These are phyloP conservation scores for Phylloporus sp. DNA, from an alignment of 1,284 basidiomycete genomes.

Conservation along the genomic window DNA sequence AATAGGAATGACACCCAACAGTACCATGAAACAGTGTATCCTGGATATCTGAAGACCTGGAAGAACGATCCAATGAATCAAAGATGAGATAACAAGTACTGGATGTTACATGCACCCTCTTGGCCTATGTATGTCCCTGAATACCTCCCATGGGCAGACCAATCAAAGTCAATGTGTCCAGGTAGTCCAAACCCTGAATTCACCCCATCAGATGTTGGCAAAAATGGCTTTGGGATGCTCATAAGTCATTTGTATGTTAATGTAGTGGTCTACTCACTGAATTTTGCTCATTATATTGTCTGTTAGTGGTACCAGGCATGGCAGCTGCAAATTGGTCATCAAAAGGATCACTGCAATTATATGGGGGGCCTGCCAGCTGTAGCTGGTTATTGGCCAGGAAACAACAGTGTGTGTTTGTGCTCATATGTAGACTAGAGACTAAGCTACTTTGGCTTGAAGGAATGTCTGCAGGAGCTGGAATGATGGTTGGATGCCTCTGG, in stretches of 20 bases:
- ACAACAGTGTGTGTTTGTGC: background rate
- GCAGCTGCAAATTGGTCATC: background rate
- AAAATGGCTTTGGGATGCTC: background rate
- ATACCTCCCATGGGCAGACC: too few relatives aligned
- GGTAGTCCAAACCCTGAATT: background rate
- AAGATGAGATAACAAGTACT: too few relatives aligned
- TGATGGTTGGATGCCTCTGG: background rate
- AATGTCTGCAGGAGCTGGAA: background rate
- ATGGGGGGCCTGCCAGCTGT: background rate
- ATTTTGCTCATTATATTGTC: background rate
- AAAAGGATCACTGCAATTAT: background rate
- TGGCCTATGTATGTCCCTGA: too few relatives aligned
- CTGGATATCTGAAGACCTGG: too few relatives aligned
- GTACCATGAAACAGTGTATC: too few relatives aligned
- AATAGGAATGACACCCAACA: too few relatives aligned
- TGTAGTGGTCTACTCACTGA: background rate
- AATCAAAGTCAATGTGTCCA: too few relatives aligned
- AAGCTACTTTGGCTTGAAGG: background rate
- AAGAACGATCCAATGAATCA: too few relatives aligned
- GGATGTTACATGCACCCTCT: too few relatives aligned
- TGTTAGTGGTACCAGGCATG: background rate
- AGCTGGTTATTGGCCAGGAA: background rate
- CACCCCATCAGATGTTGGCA: background rate
- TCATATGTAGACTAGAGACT: background rate
- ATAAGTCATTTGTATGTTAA: background rate